Conservation (phyloP, 2,329 filamentous ascomycete genomes). For the Colletotrichum sansevieriae region DNA sequence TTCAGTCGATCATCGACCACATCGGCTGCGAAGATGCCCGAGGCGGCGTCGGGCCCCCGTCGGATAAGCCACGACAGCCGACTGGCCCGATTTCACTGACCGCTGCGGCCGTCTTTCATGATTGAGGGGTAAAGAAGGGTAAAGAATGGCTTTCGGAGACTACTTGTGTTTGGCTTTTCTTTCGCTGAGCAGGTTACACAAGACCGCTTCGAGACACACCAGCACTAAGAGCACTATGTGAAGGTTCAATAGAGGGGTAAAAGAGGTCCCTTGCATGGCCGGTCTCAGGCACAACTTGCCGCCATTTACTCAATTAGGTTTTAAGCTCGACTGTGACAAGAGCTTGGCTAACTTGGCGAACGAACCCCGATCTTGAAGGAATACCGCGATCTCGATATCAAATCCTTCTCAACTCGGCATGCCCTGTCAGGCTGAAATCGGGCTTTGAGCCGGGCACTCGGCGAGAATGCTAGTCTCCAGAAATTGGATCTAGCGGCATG, state of each 20-base stretch:
- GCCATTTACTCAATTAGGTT: not conserved
- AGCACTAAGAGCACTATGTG: conserved; percentile 8
- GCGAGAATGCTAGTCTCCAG: conserved; percentile 9
- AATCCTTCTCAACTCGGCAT: not conserved
- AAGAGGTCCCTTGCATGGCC: conserved; percentile 15
- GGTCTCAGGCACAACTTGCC: conserved; percentile 6
- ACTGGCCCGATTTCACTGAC: conserved; percentile 13
- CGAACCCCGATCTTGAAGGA: conserved; percentile 5
- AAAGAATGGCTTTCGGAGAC: conserved; percentile 3
- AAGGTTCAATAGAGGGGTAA: conserved; percentile 3
- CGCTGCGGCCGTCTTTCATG: conserved; percentile 18
- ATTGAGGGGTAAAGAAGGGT: conserved; percentile 33
- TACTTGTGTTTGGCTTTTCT: not conserved
- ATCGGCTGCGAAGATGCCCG: conserved; percentile 32
- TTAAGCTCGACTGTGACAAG: conserved; percentile 15
- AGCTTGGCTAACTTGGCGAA: conserved; percentile 26
- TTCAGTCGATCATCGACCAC: conserved; percentile 37
- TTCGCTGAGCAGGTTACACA: conserved; percentile 10
- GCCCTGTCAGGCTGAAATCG: not conserved
- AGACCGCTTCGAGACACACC: conserved; percentile 9
- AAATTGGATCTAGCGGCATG: conserved; percentile 23
- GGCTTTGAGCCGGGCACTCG: not conserved
- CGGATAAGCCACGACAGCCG: conserved; percentile 16
- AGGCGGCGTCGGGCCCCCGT: conserved; percentile 2
- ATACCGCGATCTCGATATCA: conserved; percentile 1